These are phyloP conservation scores for Caulochytrium protostelioides DNA, from an alignment of 371 early-diverging fungal genomes.

Conservation along the genomic window DNA sequence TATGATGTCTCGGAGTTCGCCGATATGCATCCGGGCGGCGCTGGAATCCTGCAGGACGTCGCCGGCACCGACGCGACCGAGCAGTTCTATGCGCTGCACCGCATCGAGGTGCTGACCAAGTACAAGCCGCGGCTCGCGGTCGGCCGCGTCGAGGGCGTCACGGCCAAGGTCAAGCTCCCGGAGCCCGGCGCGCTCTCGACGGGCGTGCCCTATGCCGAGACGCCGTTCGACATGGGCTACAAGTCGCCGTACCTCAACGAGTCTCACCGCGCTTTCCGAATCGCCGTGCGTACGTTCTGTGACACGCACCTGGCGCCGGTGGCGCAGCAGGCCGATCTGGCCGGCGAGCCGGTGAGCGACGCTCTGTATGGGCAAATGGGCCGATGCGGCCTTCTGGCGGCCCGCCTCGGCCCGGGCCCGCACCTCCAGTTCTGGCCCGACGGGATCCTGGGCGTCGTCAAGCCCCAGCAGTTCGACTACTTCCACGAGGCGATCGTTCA, in stretches of 20 bases:
- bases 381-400: constrained; percentile 14
- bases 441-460: constrained; percentile 24
- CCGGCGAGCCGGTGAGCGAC: constrained; percentile 17
- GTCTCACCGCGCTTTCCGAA: constrained; percentile 31
- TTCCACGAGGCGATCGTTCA: constrained; percentile 28
- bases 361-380: constrained; percentile 33
- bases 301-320: constrained; percentile 23
- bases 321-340: constrained; percentile 18
- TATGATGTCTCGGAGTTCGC: constrained; percentile 15
- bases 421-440: constrained; percentile 17
- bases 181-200: constrained; percentile 16
- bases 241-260: constrained; percentile 31
- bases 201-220: constrained; percentile 35
- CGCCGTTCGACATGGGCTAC: constrained; percentile 27
- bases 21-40: constrained; percentile 15
- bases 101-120: constrained; percentile 36
- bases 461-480: constrained; percentile 24
- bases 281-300: constrained; percentile 28
- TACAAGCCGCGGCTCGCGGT: constrained; percentile 25
- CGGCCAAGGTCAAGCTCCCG: constrained; percentile 5
- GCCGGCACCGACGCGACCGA: constrained; percentile 22
- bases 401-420: constrained; percentile 23
- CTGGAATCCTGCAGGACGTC: constrained; percentile 9
- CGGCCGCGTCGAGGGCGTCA: constrained; percentile 22
- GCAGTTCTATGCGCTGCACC: constrained; percentile 43